Base-by-base conservation (phyloP, 1,284 basidiomycete species). In the Rhodotorula sp. region DNA sequence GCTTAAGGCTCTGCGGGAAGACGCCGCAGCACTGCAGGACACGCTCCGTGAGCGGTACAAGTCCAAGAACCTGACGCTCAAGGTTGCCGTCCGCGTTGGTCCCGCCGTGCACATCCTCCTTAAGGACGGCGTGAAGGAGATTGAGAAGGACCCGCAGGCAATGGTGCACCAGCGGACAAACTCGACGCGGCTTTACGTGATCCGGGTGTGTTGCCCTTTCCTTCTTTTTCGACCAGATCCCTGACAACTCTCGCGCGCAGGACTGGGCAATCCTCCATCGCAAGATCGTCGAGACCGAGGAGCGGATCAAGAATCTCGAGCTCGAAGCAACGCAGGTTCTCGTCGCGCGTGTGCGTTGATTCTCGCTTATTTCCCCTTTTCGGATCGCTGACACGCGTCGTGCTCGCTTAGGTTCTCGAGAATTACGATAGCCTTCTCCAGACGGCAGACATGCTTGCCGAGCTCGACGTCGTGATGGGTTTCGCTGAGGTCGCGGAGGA, bases 401-500 rank as follows among this genome's bases (percentile, higher is more conserved):
- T 7, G 0, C 5, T 32, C 25, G 12, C 2, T 8, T 55, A 75
- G 73, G 61, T 70, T 9, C 61, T 76, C 44, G 69, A 70, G 19
- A 66, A 67, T 17, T 76, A 75, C 60, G 51, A 82, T 10, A 82
- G 83, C 34, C 82, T 96, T 27, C 86, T 90, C 58, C 84, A 85
- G 25, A 97, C 96, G 79, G 89, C 92, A 5, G 86, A 88, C 27
- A 85, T 94, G 51, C 82, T 95, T 25, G 93, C 96, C 78, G 94
- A 99, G 81, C 82, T 98, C 12, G 97, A 99, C 80, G 88, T 97
- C 13, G 86, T 89, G 0, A 81, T 92, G 3, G 87, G 89, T 0
- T 97, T 97, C 78, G 90, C 95, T 2, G 87, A 87, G 69, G 85
- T 94, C 13, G 95, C 96, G 0, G 81, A 84, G 2, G 92, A 97